Evolutionary conservation across 495 filamentous ascomycete species (phyloP).

Genomic region (Penicillium pulvis): DNA sequence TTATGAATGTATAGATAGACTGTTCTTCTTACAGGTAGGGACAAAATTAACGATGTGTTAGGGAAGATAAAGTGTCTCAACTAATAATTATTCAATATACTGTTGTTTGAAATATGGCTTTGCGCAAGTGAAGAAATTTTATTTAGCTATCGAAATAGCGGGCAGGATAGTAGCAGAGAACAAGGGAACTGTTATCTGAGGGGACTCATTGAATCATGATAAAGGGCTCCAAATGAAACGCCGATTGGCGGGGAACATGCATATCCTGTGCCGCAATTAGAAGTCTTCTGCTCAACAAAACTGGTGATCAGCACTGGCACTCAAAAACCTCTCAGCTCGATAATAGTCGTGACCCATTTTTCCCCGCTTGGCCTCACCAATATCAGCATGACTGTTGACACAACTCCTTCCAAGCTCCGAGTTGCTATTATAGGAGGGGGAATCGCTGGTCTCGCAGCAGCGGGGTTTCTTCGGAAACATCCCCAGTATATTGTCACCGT

Average conservation of each 20-base stretch:
- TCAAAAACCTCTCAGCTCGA: background rate
- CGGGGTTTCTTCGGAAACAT: slow-evolving; percentile 11
- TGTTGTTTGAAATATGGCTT: no score
- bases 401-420: background rate
- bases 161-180: no score
- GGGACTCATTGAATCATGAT: background rate
- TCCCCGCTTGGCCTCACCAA: background rate
- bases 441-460: slow-evolving; percentile 14
- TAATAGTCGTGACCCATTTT: background rate
- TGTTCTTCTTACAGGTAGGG: background rate
- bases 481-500: slow-evolving; percentile 10
- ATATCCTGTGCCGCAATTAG: background rate
- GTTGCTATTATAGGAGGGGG: slow-evolving; percentile 12
- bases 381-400: background rate
- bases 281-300: background rate
- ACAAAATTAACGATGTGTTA: slow-evolving; percentile 12
- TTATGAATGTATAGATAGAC: background rate
- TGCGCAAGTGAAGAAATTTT: no score
- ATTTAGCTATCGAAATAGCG: no score
- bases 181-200: background rate
- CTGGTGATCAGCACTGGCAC: background rate
- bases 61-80: slow-evolving; percentile 16
- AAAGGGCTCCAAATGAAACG: background rate
- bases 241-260: background rate
- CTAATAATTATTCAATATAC: no score